These are phyloP conservation scores for Elsinoe ampelina DNA, from an alignment of 2,329 filamentous ascomycete genomes.

Conservation along the genomic window DNA sequence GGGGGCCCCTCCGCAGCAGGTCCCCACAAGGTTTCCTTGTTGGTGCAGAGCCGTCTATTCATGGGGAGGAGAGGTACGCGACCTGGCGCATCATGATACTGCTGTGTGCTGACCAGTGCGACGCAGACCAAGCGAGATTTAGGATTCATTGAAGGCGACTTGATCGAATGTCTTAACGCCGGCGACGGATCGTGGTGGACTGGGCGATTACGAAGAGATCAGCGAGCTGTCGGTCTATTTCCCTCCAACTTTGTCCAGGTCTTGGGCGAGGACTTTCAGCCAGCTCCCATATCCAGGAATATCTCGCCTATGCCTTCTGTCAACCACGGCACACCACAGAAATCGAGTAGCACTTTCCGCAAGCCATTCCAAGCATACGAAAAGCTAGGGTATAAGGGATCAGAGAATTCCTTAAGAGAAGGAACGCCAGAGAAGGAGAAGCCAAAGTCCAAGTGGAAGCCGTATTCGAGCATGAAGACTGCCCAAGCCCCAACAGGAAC, in stretches of 20 bases:
- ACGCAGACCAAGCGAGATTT: conserved; percentile 74
- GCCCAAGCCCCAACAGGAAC: conserved; percentile 29
- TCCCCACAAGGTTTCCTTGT: conserved; percentile 30
- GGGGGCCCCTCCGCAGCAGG: conserved; percentile 16
- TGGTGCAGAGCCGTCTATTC: conserved; percentile 34
- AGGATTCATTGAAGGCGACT: conserved; percentile 91
- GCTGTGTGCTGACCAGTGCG: conserved; percentile 19
- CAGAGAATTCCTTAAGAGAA: conserved; percentile 18
- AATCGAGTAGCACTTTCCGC: conserved; percentile 48
- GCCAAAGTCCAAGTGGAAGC: conserved; percentile 34
- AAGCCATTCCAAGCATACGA: conserved; percentile 58
- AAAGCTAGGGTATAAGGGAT: conserved; percentile 22
- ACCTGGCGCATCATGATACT: neutral
- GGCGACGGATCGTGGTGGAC: conserved; percentile 99
- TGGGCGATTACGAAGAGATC: conserved; percentile 79
- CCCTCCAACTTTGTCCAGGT: conserved; percentile 96
- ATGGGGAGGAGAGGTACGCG: conserved; percentile 29
- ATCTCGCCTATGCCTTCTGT: conserved; percentile 40
- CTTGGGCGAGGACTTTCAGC: conserved; percentile 74
- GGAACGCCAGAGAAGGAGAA: conserved; percentile 21
- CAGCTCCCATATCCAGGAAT: conserved; percentile 50
- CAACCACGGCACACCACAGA: conserved; percentile 41
- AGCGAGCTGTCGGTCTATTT: conserved; percentile 83
- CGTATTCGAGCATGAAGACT: conserved; percentile 44
- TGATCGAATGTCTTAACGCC: conserved; percentile 96